phyloP scores from a whole-genome alignment of 1,139 yeast genomes.

The Saccharomycopsis hybrid region DNA sequence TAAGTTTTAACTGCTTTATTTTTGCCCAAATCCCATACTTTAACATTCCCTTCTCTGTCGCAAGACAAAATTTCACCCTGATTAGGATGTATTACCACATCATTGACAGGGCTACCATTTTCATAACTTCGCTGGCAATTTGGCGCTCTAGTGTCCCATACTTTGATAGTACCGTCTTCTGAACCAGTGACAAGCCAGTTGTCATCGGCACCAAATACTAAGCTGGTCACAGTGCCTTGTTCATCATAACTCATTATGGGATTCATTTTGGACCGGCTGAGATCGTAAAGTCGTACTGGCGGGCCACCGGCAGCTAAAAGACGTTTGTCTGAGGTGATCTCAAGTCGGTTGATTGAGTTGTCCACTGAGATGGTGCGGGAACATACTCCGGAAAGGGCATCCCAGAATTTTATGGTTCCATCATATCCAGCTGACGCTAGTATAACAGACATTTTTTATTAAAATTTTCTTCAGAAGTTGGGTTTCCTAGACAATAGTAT shows the following conservation, averaged over 20 bases:
- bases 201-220: slow-evolving; percentile 89
- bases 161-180: slow-evolving; percentile 96
- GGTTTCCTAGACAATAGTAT: no score
- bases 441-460: slow-evolving; percentile 85
- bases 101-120: slow-evolving; percentile 89
- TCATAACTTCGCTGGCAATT: slow-evolving; percentile 86
- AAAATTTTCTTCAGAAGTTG: no score
- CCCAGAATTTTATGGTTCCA: slow-evolving; percentile 97
- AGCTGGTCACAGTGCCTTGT: slow-evolving; percentile 86
- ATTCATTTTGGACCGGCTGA: slow-evolving; percentile 70
- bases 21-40: slow-evolving; percentile 98
- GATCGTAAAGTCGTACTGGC: slow-evolving; percentile 80
- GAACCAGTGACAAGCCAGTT: slow-evolving; percentile 96
- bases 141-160: slow-evolving; percentile 95
- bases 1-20: slow-evolving; percentile 92
- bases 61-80: slow-evolving; percentile 94
- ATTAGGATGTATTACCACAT: slow-evolving; percentile 95
- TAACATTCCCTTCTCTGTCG: slow-evolving; percentile 90
- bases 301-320: slow-evolving; percentile 89
- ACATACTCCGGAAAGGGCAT: slow-evolving; percentile 94
- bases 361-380: slow-evolving; percentile 92
- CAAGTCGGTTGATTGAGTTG: slow-evolving; percentile 89
- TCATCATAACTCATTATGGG: slow-evolving; percentile 94
- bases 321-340: slow-evolving; percentile 88
- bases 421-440: slow-evolving; percentile 98